Percentiles rank a stretch among this genome's conserved stretches.
Evolutionary conservation across 352 stramenopile species (phyloP).

Genomic region (Globisporangium heterothallicum): DNA sequence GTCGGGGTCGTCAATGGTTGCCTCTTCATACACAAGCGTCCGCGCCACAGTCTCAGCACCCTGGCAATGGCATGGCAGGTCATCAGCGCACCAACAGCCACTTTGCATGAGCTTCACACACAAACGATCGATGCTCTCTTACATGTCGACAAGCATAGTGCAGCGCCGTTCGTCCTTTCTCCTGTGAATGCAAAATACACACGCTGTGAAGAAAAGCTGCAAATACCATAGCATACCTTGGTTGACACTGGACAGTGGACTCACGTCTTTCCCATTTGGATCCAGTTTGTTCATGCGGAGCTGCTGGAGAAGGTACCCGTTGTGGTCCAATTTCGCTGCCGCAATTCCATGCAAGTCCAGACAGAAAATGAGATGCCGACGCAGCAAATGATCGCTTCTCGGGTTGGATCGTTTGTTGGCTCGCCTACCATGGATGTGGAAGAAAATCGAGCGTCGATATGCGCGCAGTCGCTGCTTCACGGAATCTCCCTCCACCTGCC

Average conservation of each 20-base stretch:
- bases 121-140: conserved; percentile 7
- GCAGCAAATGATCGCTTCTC: too few relatives aligned
- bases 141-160: conserved; percentile 73
- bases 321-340: conserved; percentile 68
- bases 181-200: conserved; percentile 20
- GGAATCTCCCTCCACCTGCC: conserved; percentile 67
- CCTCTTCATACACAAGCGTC: conserved; percentile 66
- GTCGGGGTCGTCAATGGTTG: conserved; percentile 71
- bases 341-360: too few relatives aligned
- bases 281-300: conserved; percentile 64
- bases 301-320: conserved; percentile 51
- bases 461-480: conserved; percentile 57
- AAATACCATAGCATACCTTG: too few relatives aligned
- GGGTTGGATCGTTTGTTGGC: too few relatives aligned
- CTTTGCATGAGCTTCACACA: background rate
- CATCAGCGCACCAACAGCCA: background rate
- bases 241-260: background rate
- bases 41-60: conserved; percentile 44
- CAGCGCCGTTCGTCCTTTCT: conserved; percentile 67
- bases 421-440: conserved; percentile 64
- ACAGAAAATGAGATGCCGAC: background rate
- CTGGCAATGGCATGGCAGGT: too few relatives aligned
- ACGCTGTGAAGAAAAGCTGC: too few relatives aligned
- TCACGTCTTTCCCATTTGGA: conserved; percentile 68
- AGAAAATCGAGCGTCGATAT: conserved; percentile 70